These are phyloP conservation scores for Candida methanosorbosa DNA, from an alignment of 805 yeast genomes.

Conservation along the genomic window DNA sequence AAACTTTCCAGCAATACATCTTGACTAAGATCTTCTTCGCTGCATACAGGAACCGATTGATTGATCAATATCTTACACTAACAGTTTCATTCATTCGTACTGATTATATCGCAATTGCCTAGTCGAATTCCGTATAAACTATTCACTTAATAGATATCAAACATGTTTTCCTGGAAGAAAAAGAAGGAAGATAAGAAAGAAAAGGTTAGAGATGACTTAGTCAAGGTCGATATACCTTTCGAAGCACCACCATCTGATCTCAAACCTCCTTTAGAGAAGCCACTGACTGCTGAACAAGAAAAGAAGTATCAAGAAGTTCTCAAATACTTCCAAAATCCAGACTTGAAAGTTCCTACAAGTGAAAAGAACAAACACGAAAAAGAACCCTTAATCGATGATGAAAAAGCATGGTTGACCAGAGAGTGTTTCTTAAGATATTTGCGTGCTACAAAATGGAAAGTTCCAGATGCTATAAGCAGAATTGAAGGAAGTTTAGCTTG, in stretches of 20 bases:
- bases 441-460: slow-evolving; percentile 90
- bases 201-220: slow-evolving; percentile 7
- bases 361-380: slow-evolving; percentile 32
- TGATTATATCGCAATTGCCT: no score
- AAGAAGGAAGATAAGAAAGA: slow-evolving; percentile 10
- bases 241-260: slow-evolving; percentile 41
- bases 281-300: slow-evolving; percentile 46
- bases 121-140: no score
- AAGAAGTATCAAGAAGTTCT: slow-evolving; percentile 55
- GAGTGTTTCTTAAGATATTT: slow-evolving; percentile 88
- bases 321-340: slow-evolving; percentile 49
- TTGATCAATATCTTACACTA: no score
- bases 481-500: slow-evolving; percentile 74
- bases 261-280: slow-evolving; percentile 38
- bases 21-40: no score
- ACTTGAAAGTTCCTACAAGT: slow-evolving; percentile 36
- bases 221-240: slow-evolving; percentile 40
- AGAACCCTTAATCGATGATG: slow-evolving; percentile 35
- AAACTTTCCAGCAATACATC: no score
- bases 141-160: not conserved
- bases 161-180: slow-evolving; percentile 18
- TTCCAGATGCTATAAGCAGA: slow-evolving; percentile 61
- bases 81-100: no score
- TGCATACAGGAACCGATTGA: no score
- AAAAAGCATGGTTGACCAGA: slow-evolving; percentile 86